Conservation (phyloP, 2,329 filamentous ascomycete species). For the Fusarium algeriense region DNA sequence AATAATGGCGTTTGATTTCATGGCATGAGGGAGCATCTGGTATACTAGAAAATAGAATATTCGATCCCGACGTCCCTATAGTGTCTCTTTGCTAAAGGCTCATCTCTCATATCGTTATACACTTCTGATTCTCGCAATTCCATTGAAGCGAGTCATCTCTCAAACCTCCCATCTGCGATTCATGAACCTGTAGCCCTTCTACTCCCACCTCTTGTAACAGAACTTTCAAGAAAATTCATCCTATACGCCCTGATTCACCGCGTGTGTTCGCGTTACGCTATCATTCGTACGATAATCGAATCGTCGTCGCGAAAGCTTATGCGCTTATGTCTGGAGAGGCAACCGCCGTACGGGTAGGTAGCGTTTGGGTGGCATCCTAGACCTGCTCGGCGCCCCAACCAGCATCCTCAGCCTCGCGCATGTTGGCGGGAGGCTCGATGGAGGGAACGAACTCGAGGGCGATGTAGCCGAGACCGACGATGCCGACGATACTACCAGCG, state of each 20-base stretch:
- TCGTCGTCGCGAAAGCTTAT: conserved; percentile 16
- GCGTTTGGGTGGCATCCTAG: conserved; percentile 54
- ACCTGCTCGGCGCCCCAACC: conserved; percentile 85
- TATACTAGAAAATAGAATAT: conserved; percentile 26
- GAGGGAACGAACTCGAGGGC: conserved; percentile 81
- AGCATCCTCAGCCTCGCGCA: conserved; percentile 78
- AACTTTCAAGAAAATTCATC: conserved; percentile 2
- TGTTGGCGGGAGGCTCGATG: conserved; percentile 84
- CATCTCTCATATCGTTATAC: conserved; percentile 28
- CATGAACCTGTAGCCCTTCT: conserved; percentile 25
- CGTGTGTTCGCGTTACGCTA: conserved; percentile 25
- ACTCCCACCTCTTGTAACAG: conserved; percentile 20
- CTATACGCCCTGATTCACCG: conserved; percentile 25
- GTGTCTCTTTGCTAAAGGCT: conserved; percentile 12
- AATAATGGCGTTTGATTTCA: conserved; percentile 25
- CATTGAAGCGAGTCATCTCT: conserved; percentile 14
- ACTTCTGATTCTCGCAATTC: conserved; percentile 15
- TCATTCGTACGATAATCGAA: conserved; percentile 15
- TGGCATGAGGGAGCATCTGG: conserved; percentile 19
- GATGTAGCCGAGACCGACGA: conserved; percentile 83
- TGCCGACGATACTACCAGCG: conserved; percentile 80
- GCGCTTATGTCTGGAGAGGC: conserved; percentile 18
- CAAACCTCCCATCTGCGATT: conserved; percentile 27
- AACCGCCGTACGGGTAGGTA: not conserved
- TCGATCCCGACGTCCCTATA: conserved; percentile 4